Percentiles rank a stretch among this genome's conserved stretches.
Conservation (phyloP, 208 protist genomes). For the Leishmania gerbilli region DNA sequence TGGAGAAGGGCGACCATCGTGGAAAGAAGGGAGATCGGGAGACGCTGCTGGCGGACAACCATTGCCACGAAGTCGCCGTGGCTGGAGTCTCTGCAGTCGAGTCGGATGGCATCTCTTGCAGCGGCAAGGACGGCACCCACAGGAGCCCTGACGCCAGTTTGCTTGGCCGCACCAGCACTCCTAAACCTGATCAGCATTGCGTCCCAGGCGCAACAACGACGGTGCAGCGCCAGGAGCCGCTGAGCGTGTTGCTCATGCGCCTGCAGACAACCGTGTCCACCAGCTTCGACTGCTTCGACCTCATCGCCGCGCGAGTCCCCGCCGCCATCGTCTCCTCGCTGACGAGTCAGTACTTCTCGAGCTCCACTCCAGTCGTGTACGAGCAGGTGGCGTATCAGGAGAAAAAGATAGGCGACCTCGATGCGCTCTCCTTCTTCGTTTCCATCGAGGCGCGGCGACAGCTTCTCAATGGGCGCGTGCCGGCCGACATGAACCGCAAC, state of each 20-base stretch:
- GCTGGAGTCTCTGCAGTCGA: not conserved
- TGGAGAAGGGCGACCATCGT: constrained; percentile 10
- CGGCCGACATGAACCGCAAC: constrained; percentile 1
- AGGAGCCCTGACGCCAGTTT: not conserved
- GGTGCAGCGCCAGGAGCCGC: constrained; percentile 16
- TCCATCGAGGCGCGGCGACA: constrained; percentile 36
- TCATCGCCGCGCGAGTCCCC: constrained; percentile 39
- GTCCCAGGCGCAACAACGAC: not conserved
- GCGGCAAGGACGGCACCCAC: not conserved
- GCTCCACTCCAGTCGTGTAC: constrained; percentile 34
- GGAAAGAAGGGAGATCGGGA: constrained; percentile 5
- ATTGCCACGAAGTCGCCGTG: constrained; percentile 4
- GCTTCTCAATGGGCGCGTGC: constrained; percentile 29
- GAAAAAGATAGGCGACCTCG: constrained; percentile 28
- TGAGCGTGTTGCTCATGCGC: constrained; percentile 37
- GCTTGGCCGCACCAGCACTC: not conserved
- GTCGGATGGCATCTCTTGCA: not conserved
- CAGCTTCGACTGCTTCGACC: constrained; percentile 54
- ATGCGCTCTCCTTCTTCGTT: constrained; percentile 44
- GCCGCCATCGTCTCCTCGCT: constrained; percentile 30
- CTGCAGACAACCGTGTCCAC: constrained; percentile 32
- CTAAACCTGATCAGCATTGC: not conserved
- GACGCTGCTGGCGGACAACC: constrained; percentile 2
- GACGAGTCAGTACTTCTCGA: constrained; percentile 30
- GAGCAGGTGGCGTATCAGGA: constrained; percentile 27